A percentile compares a stretch with the other conserved stretches of the same genome.
These are phyloP conservation scores for Diaporthe australafricana DNA, from an alignment of 2,329 filamentous ascomycete species.

Conservation along the genomic window DNA sequence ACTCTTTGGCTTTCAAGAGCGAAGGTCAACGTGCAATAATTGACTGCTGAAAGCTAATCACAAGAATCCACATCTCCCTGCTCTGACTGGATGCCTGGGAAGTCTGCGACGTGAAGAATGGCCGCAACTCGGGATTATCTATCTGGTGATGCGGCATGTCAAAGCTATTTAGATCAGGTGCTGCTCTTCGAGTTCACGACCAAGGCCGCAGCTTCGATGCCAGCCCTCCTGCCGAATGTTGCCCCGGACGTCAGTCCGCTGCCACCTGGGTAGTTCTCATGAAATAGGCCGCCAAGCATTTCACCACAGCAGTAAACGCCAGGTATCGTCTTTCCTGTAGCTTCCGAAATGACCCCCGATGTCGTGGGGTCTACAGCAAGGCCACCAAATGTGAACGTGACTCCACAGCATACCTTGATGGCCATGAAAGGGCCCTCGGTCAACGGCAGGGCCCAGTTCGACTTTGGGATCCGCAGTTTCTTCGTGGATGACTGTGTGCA, in stretches of 20 bases:
- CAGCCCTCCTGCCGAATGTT: conserved; percentile 60
- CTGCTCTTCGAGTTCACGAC: neutral
- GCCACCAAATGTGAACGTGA: conserved; percentile 78
- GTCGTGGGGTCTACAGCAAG: conserved; percentile 67
- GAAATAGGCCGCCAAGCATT: conserved; percentile 75
- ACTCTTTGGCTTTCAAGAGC: too few relatives aligned
- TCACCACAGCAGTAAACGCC: conserved; percentile 73
- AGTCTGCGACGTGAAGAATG: neutral
- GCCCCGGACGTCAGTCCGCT: conserved; percentile 71
- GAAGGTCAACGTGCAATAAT: too few relatives aligned
- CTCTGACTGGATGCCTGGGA: neutral
- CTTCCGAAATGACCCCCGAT: conserved; percentile 61
- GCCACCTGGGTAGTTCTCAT: conserved; percentile 72
- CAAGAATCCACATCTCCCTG: too few relatives aligned
- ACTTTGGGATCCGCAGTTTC: conserved; percentile 64
- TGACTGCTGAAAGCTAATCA: too few relatives aligned
- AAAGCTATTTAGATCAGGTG: neutral
- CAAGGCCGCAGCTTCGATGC: conserved; percentile 47
- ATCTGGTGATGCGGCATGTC: neutral
- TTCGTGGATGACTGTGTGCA: conserved; percentile 65
- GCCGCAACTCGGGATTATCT: neutral
- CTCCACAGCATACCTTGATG: conserved; percentile 72
- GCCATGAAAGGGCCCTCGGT: conserved; percentile 69
- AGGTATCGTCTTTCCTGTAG: conserved; percentile 57
- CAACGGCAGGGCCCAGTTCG: conserved; percentile 74